Evolutionary conservation across 805 yeast genomes (phyloP).

Genomic region (Tetrapisispora taiwanensis): DNA sequence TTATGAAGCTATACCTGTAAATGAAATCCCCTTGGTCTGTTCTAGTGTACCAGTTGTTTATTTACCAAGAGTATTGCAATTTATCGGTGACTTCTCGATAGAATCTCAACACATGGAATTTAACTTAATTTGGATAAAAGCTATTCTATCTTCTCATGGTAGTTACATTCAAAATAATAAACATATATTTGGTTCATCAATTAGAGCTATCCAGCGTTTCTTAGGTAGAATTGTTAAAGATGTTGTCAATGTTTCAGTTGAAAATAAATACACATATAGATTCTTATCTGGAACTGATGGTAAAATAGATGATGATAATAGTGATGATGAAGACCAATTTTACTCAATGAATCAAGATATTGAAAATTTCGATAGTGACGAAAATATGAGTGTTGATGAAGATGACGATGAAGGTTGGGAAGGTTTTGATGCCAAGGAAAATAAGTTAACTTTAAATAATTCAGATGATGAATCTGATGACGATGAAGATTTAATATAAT

Average conservation of each 20-base stretch:
- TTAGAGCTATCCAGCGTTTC: conserved; percentile 67
- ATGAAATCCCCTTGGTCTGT: conserved; percentile 58
- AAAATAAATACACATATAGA: conserved; percentile 43
- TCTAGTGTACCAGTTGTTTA: conserved; percentile 71
- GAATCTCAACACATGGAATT: conserved; percentile 80
- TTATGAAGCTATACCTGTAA: conserved; percentile 61
- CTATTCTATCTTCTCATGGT: conserved; percentile 65
- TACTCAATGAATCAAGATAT: conserved; percentile 17
- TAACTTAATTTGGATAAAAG: conserved; percentile 70
- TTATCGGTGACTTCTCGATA: conserved; percentile 56
- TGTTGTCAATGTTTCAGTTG: conserved; percentile 43
- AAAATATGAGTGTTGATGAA: conserved; percentile 7
- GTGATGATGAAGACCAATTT: conserved; percentile 26
- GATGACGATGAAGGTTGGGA: conserved; percentile 33
- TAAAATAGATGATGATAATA: conserved; percentile 10
- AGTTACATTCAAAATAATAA: conserved; percentile 53
- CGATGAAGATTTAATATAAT: conserved; percentile 16
- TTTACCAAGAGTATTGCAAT: conserved; percentile 52
- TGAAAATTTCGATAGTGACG: conserved; percentile 23
- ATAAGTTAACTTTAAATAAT: conserved; percentile 15
- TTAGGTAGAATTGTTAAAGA: conserved; percentile 67
- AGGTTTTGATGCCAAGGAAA: conserved; percentile 24
- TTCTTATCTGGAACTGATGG: conserved; percentile 37
- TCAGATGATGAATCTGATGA: conserved; percentile 22
- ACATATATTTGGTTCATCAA: conserved; percentile 49